Evolutionary conservation across 345 rosid species (phyloP), one percentile per base, ranked within the genome.

Genomic region (Carallia pectinifolia): DNA sequence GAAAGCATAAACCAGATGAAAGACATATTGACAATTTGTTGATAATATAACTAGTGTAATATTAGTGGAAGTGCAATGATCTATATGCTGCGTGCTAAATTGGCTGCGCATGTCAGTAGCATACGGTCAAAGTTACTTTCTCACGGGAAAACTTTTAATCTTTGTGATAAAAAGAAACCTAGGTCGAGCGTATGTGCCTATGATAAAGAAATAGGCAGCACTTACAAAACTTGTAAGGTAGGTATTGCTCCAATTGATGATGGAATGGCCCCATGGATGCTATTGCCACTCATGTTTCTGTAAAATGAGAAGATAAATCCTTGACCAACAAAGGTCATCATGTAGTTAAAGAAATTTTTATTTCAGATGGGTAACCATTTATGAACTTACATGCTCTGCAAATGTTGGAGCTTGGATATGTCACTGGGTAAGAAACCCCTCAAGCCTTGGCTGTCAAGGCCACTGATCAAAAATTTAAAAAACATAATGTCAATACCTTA

Each of bases 221-320:
- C 97, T 91, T 86, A 95, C 99, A 95, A 74, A 18, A 77, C 82
- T 85, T 85, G 74, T 82, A 95, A 79, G 77, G 85, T 79, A 31
- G 89, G 69, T 67, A 92, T 70, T 56, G 81, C 76, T 74, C 98
- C 97, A 58, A 95, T 86, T 17, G 91, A 81, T 29, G 91, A 76
- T 19, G 99, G 97, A 67, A 95, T 82, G 47, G 82, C 66, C 76
- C 99, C 98, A 52, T 5, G 89, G 72, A 95, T 87, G 81, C 73
- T 85, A 83, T 92, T 95, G 67, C 82, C 81, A 58, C 99, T 95
- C 80, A 95, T 76, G 87, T 95, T 95, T 87, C 99, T 95, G 83
- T 30, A 59, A 53, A 3, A 38, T 29, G 58, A 23, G 17, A 33
- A 60, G 37, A 53, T n/a, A 70, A 74, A 62, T 50, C 29, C 3